These are phyloP conservation scores for Xerocomus alliaceus DNA, from an alignment of 1,284 basidiomycete genomes.

Conservation along the genomic window DNA sequence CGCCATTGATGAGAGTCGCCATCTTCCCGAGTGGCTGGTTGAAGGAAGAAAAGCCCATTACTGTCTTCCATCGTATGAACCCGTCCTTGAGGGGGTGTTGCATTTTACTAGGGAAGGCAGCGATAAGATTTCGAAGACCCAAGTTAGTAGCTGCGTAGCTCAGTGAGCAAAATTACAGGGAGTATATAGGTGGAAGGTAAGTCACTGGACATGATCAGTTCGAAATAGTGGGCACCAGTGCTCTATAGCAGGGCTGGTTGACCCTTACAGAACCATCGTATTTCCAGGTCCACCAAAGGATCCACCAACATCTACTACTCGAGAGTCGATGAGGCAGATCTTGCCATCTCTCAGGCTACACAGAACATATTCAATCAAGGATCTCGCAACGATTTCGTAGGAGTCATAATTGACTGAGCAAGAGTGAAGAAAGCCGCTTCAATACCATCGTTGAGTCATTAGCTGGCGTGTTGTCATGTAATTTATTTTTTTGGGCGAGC, in stretches of 20 bases:
- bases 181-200: constrained; percentile 19
- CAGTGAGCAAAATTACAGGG: constrained; percentile 27
- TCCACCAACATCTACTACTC: constrained; percentile 73
- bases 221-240: constrained; percentile 53
- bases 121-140: no score
- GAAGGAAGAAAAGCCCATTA: no score
- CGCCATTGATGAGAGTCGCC: no score
- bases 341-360: constrained; percentile 95
- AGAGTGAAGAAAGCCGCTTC: constrained; percentile 99
- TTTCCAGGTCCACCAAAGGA: constrained; percentile 49
- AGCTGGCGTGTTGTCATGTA: no score
- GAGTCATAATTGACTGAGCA: constrained; percentile 72
- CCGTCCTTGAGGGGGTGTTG: no score
- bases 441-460: constrained; percentile 98
- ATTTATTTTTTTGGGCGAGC: constrained; percentile 94
- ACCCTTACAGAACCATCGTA: constrained; percentile 69
- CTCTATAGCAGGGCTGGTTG: constrained; percentile 58
- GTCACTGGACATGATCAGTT: constrained; percentile 17
- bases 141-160: background rate
- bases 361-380: background rate
- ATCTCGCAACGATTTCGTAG: background rate
- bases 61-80: no score
- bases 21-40: no score
- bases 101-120: no score
- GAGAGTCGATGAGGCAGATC: constrained; percentile 93